Percentiles rank a stretch among this genome's conserved stretches.
Evolutionary conservation across 2,329 filamentous ascomycete species (phyloP).

Genomic region (Berkeleyomyces rouxiae): DNA sequence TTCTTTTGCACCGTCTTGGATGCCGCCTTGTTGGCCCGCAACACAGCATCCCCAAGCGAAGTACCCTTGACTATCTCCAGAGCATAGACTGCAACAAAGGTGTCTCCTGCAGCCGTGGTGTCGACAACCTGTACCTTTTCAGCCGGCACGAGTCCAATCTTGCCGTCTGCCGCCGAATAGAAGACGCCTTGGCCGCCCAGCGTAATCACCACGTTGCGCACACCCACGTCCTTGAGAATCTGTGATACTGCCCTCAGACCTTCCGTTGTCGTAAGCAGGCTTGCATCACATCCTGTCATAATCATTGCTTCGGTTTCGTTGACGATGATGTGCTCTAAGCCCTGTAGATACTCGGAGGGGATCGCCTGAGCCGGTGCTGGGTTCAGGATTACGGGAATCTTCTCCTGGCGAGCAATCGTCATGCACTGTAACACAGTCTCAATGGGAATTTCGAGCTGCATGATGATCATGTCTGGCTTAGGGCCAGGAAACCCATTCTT

Average conservation of each 20-base stretch:
- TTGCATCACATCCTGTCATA: conserved; percentile 21
- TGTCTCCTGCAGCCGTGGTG: conserved; percentile 60
- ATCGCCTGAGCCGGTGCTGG: conserved; percentile 48
- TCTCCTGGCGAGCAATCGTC: conserved; percentile 21
- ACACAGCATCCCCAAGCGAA: conserved; percentile 4
- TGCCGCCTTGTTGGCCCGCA: conserved; percentile 11
- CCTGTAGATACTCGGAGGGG: conserved; percentile 38
- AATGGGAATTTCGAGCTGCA: conserved; percentile 45
- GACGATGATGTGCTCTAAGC: conserved; percentile 50
- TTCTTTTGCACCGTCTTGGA: conserved; percentile 12
- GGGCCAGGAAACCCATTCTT: conserved; percentile 19
- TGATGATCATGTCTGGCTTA: conserved; percentile 36
- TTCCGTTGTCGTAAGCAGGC: conserved; percentile 2
- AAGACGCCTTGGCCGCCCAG: conserved; percentile 46
- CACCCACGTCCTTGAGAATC: conserved; percentile 41
- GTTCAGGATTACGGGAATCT: conserved; percentile 47
- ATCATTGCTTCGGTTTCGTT: conserved; percentile 60
- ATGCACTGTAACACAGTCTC: conserved; percentile 36
- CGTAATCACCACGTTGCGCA: conserved; percentile 49
- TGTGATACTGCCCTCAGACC: neutral
- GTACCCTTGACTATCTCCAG: conserved; percentile 11
- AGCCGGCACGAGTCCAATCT: conserved; percentile 24
- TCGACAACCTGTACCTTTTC: conserved; percentile 47
- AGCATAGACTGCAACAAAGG: conserved; percentile 56
- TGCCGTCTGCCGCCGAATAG: conserved; percentile 27